Evolutionary conservation across 2,329 filamentous ascomycete species (phyloP).

Genomic region (Aspergillus udagawae): DNA sequence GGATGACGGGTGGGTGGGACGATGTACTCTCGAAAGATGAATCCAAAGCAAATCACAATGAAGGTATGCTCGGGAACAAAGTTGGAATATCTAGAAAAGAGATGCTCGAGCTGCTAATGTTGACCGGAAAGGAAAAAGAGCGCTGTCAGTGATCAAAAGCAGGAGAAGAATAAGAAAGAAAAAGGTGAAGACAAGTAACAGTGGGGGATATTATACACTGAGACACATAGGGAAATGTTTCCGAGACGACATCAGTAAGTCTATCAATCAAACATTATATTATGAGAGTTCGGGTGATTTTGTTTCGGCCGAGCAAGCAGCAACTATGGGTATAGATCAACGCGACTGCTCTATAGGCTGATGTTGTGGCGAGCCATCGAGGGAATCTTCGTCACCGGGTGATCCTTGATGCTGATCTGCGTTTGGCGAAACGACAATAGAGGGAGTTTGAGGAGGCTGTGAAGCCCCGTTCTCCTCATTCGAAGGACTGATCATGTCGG

Average conservation of each 20-base stretch:
- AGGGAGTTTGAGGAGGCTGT: slow-evolving; percentile 24
- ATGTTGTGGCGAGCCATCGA: slow-evolving; percentile 19
- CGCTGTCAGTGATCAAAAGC: not conserved
- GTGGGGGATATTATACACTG: slow-evolving; percentile 18
- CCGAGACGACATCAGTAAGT: slow-evolving; percentile 26
- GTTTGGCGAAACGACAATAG: slow-evolving; percentile 34
- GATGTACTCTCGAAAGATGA: slow-evolving; percentile 12
- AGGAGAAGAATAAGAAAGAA: slow-evolving; percentile 1
- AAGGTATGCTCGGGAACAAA: not conserved
- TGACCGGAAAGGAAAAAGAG: not conserved
- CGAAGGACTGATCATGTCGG: slow-evolving; percentile 18
- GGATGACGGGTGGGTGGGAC: slow-evolving; percentile 1
- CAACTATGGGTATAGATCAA: slow-evolving; percentile 10
- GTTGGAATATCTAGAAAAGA: not conserved
- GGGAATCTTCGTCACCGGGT: slow-evolving; percentile 16
- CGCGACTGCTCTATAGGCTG: slow-evolving; percentile 23
- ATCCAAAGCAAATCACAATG: not conserved
- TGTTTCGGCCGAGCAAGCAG: not conserved
- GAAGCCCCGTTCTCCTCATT: slow-evolving; percentile 17
- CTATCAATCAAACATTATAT: slow-evolving; percentile 33
- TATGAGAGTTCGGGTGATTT: slow-evolving; percentile 12
- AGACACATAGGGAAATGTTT: slow-evolving; percentile 17
- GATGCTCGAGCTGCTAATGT: not conserved
- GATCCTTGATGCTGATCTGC: slow-evolving; percentile 19
- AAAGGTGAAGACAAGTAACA: not conserved